Evolutionary conservation across 2,329 filamentous ascomycete species (phyloP), one percentile per base, ranked within the genome.

Genomic region (Epicoccum nigrum): DNA sequence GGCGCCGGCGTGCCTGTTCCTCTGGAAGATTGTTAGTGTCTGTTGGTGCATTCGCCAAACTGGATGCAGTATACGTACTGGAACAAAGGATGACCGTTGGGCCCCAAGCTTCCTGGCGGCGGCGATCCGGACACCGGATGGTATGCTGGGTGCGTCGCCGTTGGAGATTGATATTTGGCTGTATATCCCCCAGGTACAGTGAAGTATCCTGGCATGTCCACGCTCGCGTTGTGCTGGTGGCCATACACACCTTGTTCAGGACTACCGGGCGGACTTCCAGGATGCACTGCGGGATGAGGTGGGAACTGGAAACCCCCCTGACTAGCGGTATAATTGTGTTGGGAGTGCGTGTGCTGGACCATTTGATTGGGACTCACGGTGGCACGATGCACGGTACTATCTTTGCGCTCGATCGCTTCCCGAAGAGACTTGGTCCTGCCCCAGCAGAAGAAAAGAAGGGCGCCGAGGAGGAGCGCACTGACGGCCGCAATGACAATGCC

Each of bases 401-500:
- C 39, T 45, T 59, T 65, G n/a, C 62, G 52, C 2, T 59, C 46
- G 7, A 66, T 46, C 32, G 69, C 65, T 12, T 65, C 56, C 41
- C 59, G 57, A 1, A 68, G 54, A 8, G 52, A 54, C 12, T 58
- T 58, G 21, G 58, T 54, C 16, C 63, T 55, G 39, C 64, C 60
- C 47, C 67, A 64, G 53, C 63, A 68, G 56, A 68, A 61, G 12
- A 68, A 60, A 6, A 68, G 55, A 0, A 64, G 48, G 7, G 58
- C 63, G 3, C 49, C 62, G 0, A 68, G 55, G 12, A 64, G 31
- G 2, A 68, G 12, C 7, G 62, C 55, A 17, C 48, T 37, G 4
- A 68, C 39, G 4, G 81, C 85, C 32, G 83, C 85, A 33, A 85
- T 77, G 75, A 81, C 87, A 70, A 89, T 77, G 1, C 75, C 77